Percentiles rank a stretch among this genome's conserved stretches.
These are phyloP conservation scores for Alternaria sp. DNA, from an alignment of 2,329 filamentous ascomycete genomes.

Conservation along the genomic window DNA sequence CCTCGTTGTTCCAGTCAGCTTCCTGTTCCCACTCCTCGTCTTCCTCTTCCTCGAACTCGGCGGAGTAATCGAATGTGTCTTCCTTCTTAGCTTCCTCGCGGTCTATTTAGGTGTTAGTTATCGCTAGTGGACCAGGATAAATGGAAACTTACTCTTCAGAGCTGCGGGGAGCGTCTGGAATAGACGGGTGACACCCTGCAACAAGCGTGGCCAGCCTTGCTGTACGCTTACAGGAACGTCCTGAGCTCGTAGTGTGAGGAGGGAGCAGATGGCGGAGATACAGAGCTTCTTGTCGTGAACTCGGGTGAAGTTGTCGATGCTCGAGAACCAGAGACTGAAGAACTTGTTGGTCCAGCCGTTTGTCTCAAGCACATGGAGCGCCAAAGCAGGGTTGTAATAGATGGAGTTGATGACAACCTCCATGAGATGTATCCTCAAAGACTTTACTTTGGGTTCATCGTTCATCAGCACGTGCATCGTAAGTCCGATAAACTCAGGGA, in stretches of 20 bases:
- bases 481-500: constrained; percentile 87
- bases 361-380: constrained; percentile 85
- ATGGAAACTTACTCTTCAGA: constrained; percentile 72
- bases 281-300: constrained; percentile 99
- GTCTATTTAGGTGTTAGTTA: constrained; percentile 59
- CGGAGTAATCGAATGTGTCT: constrained; percentile 79
- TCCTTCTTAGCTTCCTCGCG: constrained; percentile 90
- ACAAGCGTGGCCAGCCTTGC: constrained; percentile 90
- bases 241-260: constrained; percentile 79
- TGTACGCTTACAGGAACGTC: constrained; percentile 93
- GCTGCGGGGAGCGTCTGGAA: constrained; percentile 92
- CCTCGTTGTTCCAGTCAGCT: constrained; percentile 71
- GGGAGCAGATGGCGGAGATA: constrained; percentile 88
- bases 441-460: constrained; percentile 85
- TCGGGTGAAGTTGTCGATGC: constrained; percentile 89
- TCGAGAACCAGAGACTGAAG: constrained; percentile 97
- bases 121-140: constrained; percentile 14
- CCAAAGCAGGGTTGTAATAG: constrained; percentile 91
- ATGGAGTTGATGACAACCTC: constrained; percentile 99
- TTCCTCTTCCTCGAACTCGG: constrained; percentile 78
- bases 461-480: constrained; percentile 82
- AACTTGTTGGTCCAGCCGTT: constrained; percentile 98
- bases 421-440: constrained; percentile 94
- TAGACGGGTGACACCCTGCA: constrained; percentile 86
- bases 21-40: constrained; percentile 84